Percentiles rank a stretch among this genome's conserved stretches.
phyloP scores from a whole-genome alignment of 163 green algal species.

The Chlorella variabilis region DNA sequence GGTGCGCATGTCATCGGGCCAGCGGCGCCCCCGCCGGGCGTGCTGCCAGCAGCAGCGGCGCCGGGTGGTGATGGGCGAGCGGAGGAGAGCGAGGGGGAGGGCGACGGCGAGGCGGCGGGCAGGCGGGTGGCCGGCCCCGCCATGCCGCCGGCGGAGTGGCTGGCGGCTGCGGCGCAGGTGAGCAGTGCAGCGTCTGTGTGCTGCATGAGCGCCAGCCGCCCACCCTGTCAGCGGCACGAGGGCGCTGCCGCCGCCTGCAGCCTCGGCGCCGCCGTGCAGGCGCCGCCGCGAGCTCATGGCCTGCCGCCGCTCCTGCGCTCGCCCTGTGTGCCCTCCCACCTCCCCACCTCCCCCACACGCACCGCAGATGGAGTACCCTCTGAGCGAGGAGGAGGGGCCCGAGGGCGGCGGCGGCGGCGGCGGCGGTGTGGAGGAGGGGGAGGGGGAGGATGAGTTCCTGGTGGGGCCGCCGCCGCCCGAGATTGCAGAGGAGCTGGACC shows the following conservation, averaged over 20 bases:
- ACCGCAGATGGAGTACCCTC: conserved; percentile 38
- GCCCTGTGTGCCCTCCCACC: neutral
- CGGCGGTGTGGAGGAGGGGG: conserved; percentile 34
- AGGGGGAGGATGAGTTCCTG: conserved; percentile 50
- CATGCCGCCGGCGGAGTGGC: conserved; percentile 67
- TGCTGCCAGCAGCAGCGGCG: neutral
- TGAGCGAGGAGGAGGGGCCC: conserved; percentile 30
- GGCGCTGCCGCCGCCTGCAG: no score
- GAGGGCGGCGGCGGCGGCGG: no score
- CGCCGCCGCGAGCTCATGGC: no score
- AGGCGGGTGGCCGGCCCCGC: conserved; percentile 61
- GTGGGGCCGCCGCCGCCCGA: conserved; percentile 80
- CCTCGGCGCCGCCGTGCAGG: no score
- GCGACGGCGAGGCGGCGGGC: neutral
- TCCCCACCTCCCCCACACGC: neutral
- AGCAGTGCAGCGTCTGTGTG: no score
- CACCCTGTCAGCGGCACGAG: neutral
- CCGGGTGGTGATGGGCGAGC: neutral
- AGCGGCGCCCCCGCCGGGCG: neutral
- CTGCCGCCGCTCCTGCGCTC: no score
- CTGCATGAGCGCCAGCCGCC: no score
- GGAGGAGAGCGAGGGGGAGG: conserved; percentile 14
- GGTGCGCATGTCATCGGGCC: neutral
- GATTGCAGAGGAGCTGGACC: conserved; percentile 66
- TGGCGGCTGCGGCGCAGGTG: conserved; percentile 68